Percentiles rank a stretch among this genome's conserved stretches.
phyloP scores from a whole-genome alignment of 192 early-diverging fungal genomes.

The Coemansia sp. region DNA sequence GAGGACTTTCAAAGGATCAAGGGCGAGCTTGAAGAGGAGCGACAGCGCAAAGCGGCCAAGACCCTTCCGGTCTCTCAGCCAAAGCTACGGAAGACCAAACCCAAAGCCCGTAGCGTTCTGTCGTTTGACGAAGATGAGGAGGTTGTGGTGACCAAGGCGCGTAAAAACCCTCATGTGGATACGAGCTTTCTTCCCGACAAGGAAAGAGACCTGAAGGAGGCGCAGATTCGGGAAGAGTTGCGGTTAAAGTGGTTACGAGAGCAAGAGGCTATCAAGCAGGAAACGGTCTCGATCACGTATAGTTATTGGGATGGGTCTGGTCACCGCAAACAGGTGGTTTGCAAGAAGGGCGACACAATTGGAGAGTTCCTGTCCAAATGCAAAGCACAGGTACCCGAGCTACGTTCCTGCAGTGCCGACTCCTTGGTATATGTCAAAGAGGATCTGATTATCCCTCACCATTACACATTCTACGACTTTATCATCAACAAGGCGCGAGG shows the following conservation, averaged over 20 bases:
- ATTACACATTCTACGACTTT: slow-evolving; percentile 91
- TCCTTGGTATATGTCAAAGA: slow-evolving; percentile 91
- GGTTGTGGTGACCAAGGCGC: slow-evolving; percentile 41
- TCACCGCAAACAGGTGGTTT: slow-evolving; percentile 78
- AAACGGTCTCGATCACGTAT: slow-evolving; percentile 83
- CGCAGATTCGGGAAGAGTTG: slow-evolving; percentile 67
- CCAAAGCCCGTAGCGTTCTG: slow-evolving; percentile 58
- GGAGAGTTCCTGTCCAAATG: slow-evolving; percentile 82
- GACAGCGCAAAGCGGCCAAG: slow-evolving; percentile 68
- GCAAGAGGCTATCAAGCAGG: slow-evolving; percentile 82
- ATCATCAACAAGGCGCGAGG: slow-evolving; percentile 94
- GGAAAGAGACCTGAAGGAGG: slow-evolving; percentile 80
- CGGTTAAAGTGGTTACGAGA: slow-evolving; percentile 77
- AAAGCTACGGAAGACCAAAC: slow-evolving; percentile 13
- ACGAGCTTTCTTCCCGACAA: slow-evolving; percentile 91
- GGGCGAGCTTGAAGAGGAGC: slow-evolving; percentile 77
- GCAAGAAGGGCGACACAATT: slow-evolving; percentile 84
- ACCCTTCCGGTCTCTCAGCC: slow-evolving; percentile 31
- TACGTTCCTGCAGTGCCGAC: slow-evolving; percentile 78
- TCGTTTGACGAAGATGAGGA: slow-evolving; percentile 62
- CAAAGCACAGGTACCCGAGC: slow-evolving; percentile 76
- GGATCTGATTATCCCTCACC: slow-evolving; percentile 94
- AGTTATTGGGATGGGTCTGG: slow-evolving; percentile 97
- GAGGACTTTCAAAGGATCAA: slow-evolving; percentile 88
- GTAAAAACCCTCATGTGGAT: slow-evolving; percentile 87